Conservation (phyloP, 768 basidiomycete species). For the Tricholoma matsutake region DNA sequence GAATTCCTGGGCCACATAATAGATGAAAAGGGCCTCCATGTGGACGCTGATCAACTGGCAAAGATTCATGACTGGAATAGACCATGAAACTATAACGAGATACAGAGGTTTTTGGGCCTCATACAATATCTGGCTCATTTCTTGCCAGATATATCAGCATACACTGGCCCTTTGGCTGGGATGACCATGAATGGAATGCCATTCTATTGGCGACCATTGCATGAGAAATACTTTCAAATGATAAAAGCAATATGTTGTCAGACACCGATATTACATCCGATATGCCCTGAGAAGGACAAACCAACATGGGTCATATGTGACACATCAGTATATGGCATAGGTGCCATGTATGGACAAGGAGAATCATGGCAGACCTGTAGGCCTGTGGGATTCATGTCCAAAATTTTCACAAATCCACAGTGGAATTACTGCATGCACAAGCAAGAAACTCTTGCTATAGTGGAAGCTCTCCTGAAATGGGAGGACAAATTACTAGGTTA, state of each 20-base stretch:
- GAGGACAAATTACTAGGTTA: slow-evolving; percentile 21
- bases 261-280: background rate
- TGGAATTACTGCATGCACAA: slow-evolving; percentile 13
- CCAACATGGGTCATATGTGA: slow-evolving; percentile 1
- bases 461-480: slow-evolving; percentile 25
- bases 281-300: background rate
- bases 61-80: slow-evolving; percentile 25
- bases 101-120: slow-evolving; percentile 31
- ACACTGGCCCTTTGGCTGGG: slow-evolving; percentile 20
- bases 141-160: slow-evolving; percentile 27
- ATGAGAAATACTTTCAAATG: slow-evolving; percentile 18
- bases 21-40: slow-evolving; percentile 27
- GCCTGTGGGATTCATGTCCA: background rate
- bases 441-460: slow-evolving; percentile 11
- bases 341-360: background rate
- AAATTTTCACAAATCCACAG: slow-evolving; percentile 11
- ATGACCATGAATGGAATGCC: slow-evolving; percentile 21
- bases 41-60: slow-evolving; percentile 28
- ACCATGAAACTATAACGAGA: slow-evolving; percentile 21
- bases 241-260: slow-evolving; percentile 16
- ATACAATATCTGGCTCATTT: slow-evolving; percentile 31
- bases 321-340: background rate
- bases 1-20: slow-evolving; percentile 33
- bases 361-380: background rate
- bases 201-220: slow-evolving; percentile 27